Conservation (phyloP, 495 filamentous ascomycete species). For the Cercophora samala region DNA sequence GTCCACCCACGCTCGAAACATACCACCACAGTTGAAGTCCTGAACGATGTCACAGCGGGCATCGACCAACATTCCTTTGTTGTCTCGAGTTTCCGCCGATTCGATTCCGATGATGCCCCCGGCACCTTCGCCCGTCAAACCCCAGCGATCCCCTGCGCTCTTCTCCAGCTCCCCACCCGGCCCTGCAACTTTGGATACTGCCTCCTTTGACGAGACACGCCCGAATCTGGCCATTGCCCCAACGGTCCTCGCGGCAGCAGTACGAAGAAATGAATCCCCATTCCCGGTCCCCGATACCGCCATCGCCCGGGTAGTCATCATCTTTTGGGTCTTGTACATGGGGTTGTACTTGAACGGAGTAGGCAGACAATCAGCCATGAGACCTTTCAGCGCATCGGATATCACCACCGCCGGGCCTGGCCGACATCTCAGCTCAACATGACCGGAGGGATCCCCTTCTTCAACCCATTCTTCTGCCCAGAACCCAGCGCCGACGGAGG, state of each 20-base stretch:
- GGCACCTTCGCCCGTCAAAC: constrained; percentile 70
- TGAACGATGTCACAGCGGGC: constrained; percentile 52
- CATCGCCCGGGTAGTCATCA: constrained; percentile 50
- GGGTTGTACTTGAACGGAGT: constrained; percentile 40
- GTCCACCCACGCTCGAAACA: constrained; percentile 81
- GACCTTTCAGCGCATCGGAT: constrained; percentile 35
- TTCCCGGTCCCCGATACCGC: constrained; percentile 86
- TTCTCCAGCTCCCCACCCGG: constrained; percentile 69
- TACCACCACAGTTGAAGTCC: constrained; percentile 84
- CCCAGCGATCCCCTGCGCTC: constrained; percentile 75
- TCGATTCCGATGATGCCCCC: constrained; percentile 90
- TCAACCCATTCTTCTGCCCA: constrained; percentile 83
- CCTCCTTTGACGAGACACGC: constrained; percentile 40
- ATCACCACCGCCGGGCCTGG: constrained; percentile 42
- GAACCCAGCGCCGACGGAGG: constrained; percentile 80
- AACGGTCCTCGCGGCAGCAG: constrained; percentile 66
- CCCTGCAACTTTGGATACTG: constrained; percentile 63
- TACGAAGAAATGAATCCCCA: constrained; percentile 81
- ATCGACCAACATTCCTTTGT: constrained; percentile 41
- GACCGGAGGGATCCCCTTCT: constrained; percentile 21
- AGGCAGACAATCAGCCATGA: constrained; percentile 54
- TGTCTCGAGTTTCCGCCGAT: constrained; percentile 45
- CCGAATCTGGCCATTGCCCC: constrained; percentile 69
- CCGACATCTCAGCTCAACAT: constrained; percentile 27
- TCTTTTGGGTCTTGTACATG: not conserved